These are phyloP conservation scores for Lablab purpureus DNA, from an alignment of 306 rosid species.

Conservation along the genomic window DNA sequence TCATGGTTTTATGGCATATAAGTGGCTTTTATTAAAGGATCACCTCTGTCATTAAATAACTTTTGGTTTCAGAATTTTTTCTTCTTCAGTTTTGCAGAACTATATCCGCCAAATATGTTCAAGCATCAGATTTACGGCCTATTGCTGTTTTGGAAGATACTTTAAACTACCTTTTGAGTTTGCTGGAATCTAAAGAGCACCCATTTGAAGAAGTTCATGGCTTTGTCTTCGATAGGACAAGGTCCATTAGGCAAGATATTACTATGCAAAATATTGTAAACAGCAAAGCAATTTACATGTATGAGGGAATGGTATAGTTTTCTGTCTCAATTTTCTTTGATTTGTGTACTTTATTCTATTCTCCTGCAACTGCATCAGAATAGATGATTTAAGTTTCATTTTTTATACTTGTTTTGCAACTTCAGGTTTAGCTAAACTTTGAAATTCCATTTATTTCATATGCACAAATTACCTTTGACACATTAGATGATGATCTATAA, in stretches of 20 bases:
- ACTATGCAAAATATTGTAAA: conserved; percentile 78
- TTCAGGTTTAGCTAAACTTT: conserved; percentile 15
- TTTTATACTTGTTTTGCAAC: conserved; percentile 20
- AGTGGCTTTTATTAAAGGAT: not conserved
- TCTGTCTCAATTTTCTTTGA: conserved; percentile 24
- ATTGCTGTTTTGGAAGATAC: conserved; percentile 79
- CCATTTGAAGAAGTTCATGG: conserved; percentile 86
- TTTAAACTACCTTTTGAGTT: conserved; percentile 63
- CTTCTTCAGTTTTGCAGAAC: conserved; percentile 90
- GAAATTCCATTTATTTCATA: not conserved
- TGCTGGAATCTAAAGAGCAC: conserved; percentile 66
- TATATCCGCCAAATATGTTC: conserved; percentile 62
- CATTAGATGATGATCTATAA: not conserved
- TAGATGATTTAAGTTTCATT: conserved; percentile 12
- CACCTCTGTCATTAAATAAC: conserved; percentile 23
- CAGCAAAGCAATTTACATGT: conserved; percentile 68
- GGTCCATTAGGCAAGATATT: conserved; percentile 94
- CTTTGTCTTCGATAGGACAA: conserved; percentile 89
- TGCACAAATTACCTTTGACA: not conserved
- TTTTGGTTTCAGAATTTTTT: conserved; percentile 27
- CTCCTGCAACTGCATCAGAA: not conserved
- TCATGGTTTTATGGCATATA: conserved; percentile 8
- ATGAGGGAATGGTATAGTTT: conserved; percentile 79
- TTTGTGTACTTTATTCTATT: conserved; percentile 25
- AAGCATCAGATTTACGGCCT: conserved; percentile 82